phyloP scores from a whole-genome alignment of 2,329 filamentous ascomycete species.

The Fusarium denticulatum region DNA sequence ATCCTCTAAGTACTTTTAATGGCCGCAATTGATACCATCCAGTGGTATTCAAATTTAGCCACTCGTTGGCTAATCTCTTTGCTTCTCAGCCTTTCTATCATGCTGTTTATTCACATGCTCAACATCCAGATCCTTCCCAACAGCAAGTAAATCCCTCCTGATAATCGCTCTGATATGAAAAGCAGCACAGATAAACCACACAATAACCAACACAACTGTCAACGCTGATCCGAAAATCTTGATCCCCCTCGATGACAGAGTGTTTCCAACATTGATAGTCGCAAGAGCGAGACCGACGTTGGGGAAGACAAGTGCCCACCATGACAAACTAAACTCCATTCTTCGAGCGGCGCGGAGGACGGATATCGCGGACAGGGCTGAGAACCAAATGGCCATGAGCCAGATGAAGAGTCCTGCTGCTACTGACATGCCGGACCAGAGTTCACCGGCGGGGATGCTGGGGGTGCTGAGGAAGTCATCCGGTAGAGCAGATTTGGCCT shows the following conservation, averaged over 20 bases:
- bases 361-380: neutral
- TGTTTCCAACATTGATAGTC: slow-evolving; percentile 9
- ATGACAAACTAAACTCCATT: slow-evolving; percentile 9
- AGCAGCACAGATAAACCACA: slow-evolving; percentile 9
- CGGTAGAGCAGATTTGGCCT: slow-evolving; percentile 1
- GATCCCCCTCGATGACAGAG: neutral
- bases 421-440: slow-evolving; percentile 10
- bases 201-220: neutral
- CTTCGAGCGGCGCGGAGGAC: neutral
- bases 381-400: slow-evolving; percentile 22
- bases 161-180: neutral
- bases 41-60: accelerated
- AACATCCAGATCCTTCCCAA: slow-evolving; percentile 17
- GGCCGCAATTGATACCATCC: accelerated
- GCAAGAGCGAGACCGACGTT: slow-evolving; percentile 17
- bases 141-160: neutral
- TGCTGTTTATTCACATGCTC: slow-evolving; percentile 6
- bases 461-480: neutral
- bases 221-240: neutral
- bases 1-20: too few species aligned
- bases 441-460: neutral
- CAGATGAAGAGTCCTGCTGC: slow-evolving; percentile 17
- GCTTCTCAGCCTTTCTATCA: neutral
- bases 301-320: slow-evolving; percentile 22
- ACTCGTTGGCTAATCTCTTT: neutral